Conservation (phyloP, 2,329 filamentous ascomycete species). For the Aspergillus awamori region DNA sequence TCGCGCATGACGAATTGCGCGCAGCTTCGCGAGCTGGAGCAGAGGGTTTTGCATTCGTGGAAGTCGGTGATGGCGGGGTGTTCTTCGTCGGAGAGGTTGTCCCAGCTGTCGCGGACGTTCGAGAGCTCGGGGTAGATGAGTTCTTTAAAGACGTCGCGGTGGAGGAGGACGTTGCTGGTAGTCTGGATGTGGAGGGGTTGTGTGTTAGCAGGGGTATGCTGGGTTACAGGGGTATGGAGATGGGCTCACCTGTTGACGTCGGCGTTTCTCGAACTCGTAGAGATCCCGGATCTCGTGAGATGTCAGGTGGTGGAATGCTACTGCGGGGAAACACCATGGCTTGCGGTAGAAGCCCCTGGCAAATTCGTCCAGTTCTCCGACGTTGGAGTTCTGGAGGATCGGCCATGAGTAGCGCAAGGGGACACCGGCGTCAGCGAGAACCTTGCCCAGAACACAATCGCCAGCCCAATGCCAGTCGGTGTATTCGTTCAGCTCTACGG, state of each 20-base stretch:
- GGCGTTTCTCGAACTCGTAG: slow-evolving; percentile 51
- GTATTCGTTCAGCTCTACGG: slow-evolving; percentile 48
- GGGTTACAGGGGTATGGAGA: background rate
- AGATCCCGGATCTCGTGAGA: slow-evolving; percentile 47
- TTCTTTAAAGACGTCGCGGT: slow-evolving; percentile 43
- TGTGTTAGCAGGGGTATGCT: background rate
- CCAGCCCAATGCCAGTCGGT: slow-evolving; percentile 54
- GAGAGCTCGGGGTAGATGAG: slow-evolving; percentile 38
- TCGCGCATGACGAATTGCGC: slow-evolving; percentile 37
- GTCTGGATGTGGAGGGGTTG: background rate
- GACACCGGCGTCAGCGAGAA: slow-evolving; percentile 51
- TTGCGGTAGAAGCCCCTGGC: slow-evolving; percentile 43
- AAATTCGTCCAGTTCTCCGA: slow-evolving; percentile 49
- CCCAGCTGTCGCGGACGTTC: slow-evolving; percentile 35
- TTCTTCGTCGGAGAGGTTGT: slow-evolving; percentile 39
- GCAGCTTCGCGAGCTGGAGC: slow-evolving; percentile 30
- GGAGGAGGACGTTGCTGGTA: slow-evolving; percentile 32
- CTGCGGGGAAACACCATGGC: slow-evolving; percentile 55
- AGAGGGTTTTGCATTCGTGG: slow-evolving; percentile 36
- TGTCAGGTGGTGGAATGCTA: slow-evolving; percentile 54
- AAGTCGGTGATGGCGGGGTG: slow-evolving; percentile 31
- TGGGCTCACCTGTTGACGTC: slow-evolving; percentile 62
- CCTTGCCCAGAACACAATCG: slow-evolving; percentile 54
- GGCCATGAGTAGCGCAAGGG: slow-evolving; percentile 53
- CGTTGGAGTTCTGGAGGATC: slow-evolving; percentile 46